Evolutionary conservation across 2,329 filamentous ascomycete species (phyloP), one percentile per base, ranked within the genome.

Genomic region (Diaporthe destruens): DNA sequence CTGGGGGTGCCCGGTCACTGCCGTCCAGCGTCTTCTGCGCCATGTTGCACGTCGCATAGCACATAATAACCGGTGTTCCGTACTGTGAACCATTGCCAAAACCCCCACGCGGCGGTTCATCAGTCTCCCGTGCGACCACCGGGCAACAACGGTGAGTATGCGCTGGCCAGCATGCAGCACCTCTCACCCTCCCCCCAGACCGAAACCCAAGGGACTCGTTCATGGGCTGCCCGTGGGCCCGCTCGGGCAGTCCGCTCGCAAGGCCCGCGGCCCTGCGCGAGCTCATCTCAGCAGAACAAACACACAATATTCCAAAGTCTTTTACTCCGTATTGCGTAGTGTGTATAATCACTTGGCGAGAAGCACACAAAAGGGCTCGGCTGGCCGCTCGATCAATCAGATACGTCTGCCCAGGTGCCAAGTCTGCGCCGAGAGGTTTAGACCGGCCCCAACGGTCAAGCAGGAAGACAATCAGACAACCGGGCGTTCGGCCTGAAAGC

Each of bases 391-490:
- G 61, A 54, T 63, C 67, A 66, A 70, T 70, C 49, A 73, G 44
- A 63, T 25, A 51, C 53, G 34, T 34, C 36, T 54, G 72, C 72
- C 72, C 72, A 74, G 72, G n/a, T 29, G 61, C 61, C 61, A 66
- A 66, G 61, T 66, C 57, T 68, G 55, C 53, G 72, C 72, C 72
- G 55, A 74, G 72, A 54, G 65, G 57, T 66, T 72, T 66, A 57
- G 54, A 59, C 39, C 44, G 32, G 36, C 53, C 32, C 53, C 44
- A 16, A 25, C n/a, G 34, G 36, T 51, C 61, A 18, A 39, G 56
- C 34, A 18, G n/a, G 56, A 23, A 6, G 32, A 39, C 55, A 61
- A 61, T 47, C 57, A 61, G 16, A 44, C 32, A 56, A 47, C 25
- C 53, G 49, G 53, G 44, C 57, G 59, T 53, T 67, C 72, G 59